Percentiles rank a stretch among this genome's conserved stretches.
Evolutionary conservation across 305 asterid species (phyloP).

Genomic region (Lippia alba): DNA sequence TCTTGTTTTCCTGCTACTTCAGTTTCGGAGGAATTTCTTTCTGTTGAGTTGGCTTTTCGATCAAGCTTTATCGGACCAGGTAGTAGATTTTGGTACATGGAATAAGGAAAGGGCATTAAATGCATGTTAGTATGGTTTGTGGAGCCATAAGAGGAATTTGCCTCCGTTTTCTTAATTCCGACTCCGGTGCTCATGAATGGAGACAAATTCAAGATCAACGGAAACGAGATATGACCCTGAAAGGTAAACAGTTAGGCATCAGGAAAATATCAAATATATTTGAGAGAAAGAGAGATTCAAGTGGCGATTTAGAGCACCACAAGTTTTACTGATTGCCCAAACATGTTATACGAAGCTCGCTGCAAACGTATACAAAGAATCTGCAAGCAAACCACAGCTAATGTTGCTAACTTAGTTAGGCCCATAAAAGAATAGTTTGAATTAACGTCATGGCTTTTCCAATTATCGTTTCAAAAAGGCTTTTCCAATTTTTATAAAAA

Average conservation of each 20-base stretch:
- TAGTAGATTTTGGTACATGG: conserved; percentile 42
- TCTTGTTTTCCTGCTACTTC: conserved; percentile 31
- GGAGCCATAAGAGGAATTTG: conserved; percentile 35
- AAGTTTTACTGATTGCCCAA: conserved; percentile 78
- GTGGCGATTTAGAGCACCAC: conserved; percentile 46
- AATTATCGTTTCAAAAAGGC: too few species aligned
- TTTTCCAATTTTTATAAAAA: too few species aligned
- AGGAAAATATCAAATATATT: too few species aligned
- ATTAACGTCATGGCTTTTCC: too few species aligned
- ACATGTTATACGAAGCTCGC: conserved; percentile 80
- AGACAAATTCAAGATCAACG: conserved; percentile 67
- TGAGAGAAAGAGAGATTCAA: background rate
- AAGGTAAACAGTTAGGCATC: conserved; percentile 14
- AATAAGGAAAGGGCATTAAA: conserved; percentile 32
- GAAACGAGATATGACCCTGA: conserved; percentile 85
- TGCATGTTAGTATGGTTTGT: conserved; percentile 30
- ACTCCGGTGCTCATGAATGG: conserved; percentile 53
- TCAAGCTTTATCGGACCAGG: conserved; percentile 32
- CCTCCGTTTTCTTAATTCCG: conserved; percentile 50
- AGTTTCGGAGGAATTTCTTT: conserved; percentile 30
- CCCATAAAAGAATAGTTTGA: background rate
- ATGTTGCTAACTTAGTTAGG: background rate
- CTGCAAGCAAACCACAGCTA: conserved; percentile 45
- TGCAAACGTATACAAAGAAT: conserved; percentile 90
- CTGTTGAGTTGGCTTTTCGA: conserved; percentile 34